Evolutionary conservation across 768 basidiomycete genomes (phyloP), one percentile per base, ranked within the genome.

Genomic region (Clavaria fumosa): DNA sequence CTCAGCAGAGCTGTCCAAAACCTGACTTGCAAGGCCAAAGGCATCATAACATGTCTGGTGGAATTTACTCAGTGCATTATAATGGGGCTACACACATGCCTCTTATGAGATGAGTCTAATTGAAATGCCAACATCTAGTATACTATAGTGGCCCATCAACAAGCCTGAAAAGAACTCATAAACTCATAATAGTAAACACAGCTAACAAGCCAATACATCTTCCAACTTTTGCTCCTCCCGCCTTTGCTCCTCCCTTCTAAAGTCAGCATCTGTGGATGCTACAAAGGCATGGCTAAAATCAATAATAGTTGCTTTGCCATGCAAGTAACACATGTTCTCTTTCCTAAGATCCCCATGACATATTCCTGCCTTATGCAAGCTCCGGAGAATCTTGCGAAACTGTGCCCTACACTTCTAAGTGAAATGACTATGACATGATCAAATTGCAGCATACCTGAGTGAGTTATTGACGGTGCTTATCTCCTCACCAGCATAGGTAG

Each of bases 401-500:
- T 37, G 35, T 21, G 15, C 14, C 26, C 35, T 37, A 23, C 22
- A 11, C n/a, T 21, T n/a, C 15, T 14, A 24, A 22, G 15, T 37
- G 6, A 23, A 18, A 9, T 28, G 18, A 12, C 11, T n/a, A 37
- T 18, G 26, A 37, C 18, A n/a, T 14, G n/a, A 34, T 20, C 14
- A n/a, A 14, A 24, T 23, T 21, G 22, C 10, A 21, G 26, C 35
- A n/a, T 24, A 37, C 35, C 26, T 37, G 23, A 37, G 35, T 7
- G 35, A 21, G 18, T 7, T 23, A 24, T 37, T 23, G 15, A 37
- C 35, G 4, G 21, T 21, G 22, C 23, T 22, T 37, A 37, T 37
- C 20, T 18, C 22, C 35, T 37, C n/a, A 24, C 35, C 35, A 18
- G 35, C 35, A 24, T 37, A 37, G 14, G 35, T 37, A 23, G 35